phyloP scores from a whole-genome alignment of 192 early-diverging fungal genomes.

The Backusella liffmaniae region DNA sequence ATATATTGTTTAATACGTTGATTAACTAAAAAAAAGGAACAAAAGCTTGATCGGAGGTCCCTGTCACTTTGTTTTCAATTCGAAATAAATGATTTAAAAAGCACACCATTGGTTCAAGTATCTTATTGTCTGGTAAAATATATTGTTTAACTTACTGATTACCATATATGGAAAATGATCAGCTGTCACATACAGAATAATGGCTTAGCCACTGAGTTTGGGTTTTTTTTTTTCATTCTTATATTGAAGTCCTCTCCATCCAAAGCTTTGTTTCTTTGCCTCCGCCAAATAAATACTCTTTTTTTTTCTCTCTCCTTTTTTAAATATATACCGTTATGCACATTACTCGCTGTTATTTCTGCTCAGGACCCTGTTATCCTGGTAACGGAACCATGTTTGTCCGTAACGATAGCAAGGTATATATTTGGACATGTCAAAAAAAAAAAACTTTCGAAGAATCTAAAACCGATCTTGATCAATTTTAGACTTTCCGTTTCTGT shows the following conservation, averaged over 20 bases:
- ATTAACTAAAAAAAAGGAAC: too few species aligned
- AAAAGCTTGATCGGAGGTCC: too few species aligned
- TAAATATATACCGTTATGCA: conserved; percentile 54
- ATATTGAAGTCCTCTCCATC: background rate
- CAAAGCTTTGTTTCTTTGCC: background rate
- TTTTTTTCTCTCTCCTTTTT: background rate
- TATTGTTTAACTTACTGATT: background rate
- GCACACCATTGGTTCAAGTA: too few species aligned
- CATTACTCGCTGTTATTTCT: conserved; percentile 99
- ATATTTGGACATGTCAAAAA: background rate
- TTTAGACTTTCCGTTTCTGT: conserved; percentile 92
- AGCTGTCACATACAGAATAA: background rate
- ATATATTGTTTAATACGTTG: too few species aligned
- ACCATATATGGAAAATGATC: background rate
- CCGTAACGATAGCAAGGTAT: conserved; percentile 94
- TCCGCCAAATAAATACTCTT: background rate
- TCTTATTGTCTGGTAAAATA: too few species aligned
- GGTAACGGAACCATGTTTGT: conserved; percentile 99
- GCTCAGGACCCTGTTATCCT: conserved; percentile 94
- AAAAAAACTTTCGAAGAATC: background rate
- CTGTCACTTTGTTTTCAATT: too few species aligned
- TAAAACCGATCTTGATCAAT: background rate
- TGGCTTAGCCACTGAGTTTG: background rate
- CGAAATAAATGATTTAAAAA: too few species aligned
- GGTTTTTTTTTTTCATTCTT: background rate